Percentiles rank a stretch among this genome's conserved stretches.
Conservation (phyloP, 1,284 basidiomycete species). For the Malassezia sympodialis region DNA sequence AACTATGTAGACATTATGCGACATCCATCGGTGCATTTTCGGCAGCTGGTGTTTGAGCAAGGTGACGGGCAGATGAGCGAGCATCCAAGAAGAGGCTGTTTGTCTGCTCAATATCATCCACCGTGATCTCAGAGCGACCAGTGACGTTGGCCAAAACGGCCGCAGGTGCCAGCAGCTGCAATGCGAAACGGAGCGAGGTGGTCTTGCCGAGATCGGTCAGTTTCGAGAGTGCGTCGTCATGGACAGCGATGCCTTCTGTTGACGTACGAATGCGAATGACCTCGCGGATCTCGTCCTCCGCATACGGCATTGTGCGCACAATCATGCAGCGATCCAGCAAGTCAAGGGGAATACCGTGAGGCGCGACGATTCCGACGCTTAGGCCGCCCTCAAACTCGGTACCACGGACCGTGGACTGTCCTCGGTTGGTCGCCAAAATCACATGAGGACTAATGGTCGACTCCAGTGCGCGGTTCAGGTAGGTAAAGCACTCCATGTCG, state of each 20-base stretch:
- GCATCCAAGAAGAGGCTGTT: constrained; percentile 83
- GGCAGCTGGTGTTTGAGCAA: background rate
- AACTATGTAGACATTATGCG: background rate
- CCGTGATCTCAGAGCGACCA: constrained; percentile 68
- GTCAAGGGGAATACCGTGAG: constrained; percentile 90
- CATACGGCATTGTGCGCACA: constrained; percentile 80
- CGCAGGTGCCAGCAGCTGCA: constrained; percentile 83
- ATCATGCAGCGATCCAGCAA: constrained; percentile 93
- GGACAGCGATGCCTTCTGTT: constrained; percentile 72
- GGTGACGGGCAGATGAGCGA: constrained; percentile 51
- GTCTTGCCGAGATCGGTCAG: constrained; percentile 73
- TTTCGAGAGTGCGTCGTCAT: constrained; percentile 66
- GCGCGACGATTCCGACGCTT: constrained; percentile 66
- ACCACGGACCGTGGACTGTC: constrained; percentile 78
- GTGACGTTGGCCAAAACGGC: constrained; percentile 71
- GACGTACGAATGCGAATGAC: constrained; percentile 77
- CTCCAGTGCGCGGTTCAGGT: constrained; percentile 88
- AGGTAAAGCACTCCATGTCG: constrained; percentile 98
- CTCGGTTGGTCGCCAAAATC: constrained; percentile 89
- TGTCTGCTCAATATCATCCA: constrained; percentile 78
- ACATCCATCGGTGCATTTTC: constrained; percentile 14
- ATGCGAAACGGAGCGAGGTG: constrained; percentile 75
- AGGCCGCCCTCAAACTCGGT: constrained; percentile 54
- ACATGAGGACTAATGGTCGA: constrained; percentile 94
- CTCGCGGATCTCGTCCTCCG: constrained; percentile 70